Evolutionary conservation across 305 asterid species (phyloP), one percentile per base, ranked within the genome.

Genomic region (Fraxinus sp.): DNA sequence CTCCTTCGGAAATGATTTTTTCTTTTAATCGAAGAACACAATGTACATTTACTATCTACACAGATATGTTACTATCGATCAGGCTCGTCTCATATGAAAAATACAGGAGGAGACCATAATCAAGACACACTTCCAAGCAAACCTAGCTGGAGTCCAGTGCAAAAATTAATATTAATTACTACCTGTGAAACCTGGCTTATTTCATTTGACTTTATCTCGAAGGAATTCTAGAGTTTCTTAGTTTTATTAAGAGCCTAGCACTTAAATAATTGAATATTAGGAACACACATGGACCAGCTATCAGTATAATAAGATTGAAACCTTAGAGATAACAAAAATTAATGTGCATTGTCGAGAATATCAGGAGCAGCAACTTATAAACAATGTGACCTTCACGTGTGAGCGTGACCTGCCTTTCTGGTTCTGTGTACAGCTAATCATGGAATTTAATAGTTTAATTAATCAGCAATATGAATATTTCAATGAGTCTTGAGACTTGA

Each of bases 331-430:
- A 55, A 11, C 10, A n/a, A 84, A 82, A 71, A 7, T 18, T 22
- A 13, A 76, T 82, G 14, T 11, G 78, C 57, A 57, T 62, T 89
- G 91, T 88, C 87, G 86, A 82, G 85, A 83, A 86, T 82, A 78
- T 79, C n/a, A 70, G 77, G 84, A 77, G 84, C 91, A 86, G 30
- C 28, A 78, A 76, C 73, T 35, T 83, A 85, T 57, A 81, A 84
- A 24, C 83, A 92, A 87, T 84, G 91, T 62, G 91, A 85, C n/a
- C 36, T 79, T 90, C 95, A 87, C 95, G 92, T 89, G 41, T 36
- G 41, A 36, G 41, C 41, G 95, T 86, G 86, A 78, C 87, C 89
- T 84, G 74, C 72, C 72, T 83, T 84, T 83, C 82, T 79, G 83
- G 87, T 73, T 80, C 77, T 30, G 79, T 76, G 18, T 72, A 75